Percentiles rank a stretch among this genome's conserved stretches.
Evolutionary conservation across 441 rosid species (phyloP).

Genomic region (Erysimum pusillum): DNA sequence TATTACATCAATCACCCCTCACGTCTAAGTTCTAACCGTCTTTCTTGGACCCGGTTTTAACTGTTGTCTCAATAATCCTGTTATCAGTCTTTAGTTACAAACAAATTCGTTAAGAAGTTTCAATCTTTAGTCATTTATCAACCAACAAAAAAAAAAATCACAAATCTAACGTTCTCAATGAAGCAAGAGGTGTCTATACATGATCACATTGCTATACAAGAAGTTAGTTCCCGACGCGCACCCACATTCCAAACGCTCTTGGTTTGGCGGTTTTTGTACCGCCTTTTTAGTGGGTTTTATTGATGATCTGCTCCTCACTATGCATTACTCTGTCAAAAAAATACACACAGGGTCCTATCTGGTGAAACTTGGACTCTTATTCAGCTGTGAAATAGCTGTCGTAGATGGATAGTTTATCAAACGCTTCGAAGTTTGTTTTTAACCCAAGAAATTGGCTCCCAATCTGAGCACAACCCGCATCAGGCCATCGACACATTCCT

Average conservation of each 20-base stretch:
- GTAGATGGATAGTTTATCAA: conserved; percentile 76
- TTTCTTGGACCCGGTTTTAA: neutral
- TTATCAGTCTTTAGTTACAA: neutral
- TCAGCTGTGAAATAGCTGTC: conserved; percentile 79
- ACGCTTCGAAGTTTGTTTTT: conserved; percentile 89
- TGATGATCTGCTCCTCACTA: conserved; percentile 38
- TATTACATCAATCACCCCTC: conserved; percentile 8
- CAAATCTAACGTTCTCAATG: conserved; percentile 36
- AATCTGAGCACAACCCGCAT: conserved; percentile 84
- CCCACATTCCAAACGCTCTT: conserved; percentile 36
- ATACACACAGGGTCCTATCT: conserved; percentile 26
- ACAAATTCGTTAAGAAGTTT: neutral
- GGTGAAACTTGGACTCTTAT: conserved; percentile 39
- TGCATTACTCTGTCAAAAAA: conserved; percentile 41
- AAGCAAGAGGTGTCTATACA: conserved; percentile 37
- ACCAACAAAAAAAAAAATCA: conserved; percentile 22
- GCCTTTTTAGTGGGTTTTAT: conserved; percentile 31
- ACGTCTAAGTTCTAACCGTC: conserved; percentile 8
- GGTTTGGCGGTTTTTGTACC: conserved; percentile 26
- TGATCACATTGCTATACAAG: conserved; percentile 40
- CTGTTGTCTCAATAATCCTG: neutral
- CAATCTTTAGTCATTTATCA: conserved; percentile 12
- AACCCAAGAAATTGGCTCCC: conserved; percentile 87
- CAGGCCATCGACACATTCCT: conserved; percentile 94
- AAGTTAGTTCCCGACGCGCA: conserved; percentile 34